phyloP scores from a whole-genome alignment of 495 filamentous ascomycete species.

The Rostrohypoxylon terebratum region DNA sequence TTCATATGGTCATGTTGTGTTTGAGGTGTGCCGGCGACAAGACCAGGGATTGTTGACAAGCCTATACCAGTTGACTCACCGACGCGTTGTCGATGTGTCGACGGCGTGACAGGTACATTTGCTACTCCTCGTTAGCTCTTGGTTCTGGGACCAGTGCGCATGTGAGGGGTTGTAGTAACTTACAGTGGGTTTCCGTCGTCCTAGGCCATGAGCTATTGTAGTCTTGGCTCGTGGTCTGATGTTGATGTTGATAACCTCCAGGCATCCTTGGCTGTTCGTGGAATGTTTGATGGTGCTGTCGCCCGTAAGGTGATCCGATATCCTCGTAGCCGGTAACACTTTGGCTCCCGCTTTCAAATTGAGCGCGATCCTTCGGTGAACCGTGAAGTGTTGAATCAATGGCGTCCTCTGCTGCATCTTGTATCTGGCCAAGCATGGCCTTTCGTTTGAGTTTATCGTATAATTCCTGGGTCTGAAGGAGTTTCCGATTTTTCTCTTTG shows the following conservation, averaged over 20 bases:
- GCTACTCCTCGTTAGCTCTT: conserved; percentile 27
- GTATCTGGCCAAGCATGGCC: conserved; percentile 74
- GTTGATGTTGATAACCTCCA: conserved; percentile 28
- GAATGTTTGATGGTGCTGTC: conserved; percentile 7
- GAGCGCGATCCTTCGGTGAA: neutral
- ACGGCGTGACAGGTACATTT: conserved; percentile 48
- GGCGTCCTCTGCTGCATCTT: conserved; percentile 75
- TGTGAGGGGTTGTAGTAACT: neutral
- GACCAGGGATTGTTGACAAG: conserved; percentile 47
- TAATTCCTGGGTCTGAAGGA: conserved; percentile 82
- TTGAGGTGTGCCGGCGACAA: conserved; percentile 44
- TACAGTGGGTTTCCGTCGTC: conserved; percentile 38
- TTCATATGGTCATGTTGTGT: conserved; percentile 26
- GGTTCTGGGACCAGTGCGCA: neutral
- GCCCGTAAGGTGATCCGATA: conserved; percentile 29
- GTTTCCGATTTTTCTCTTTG: conserved; percentile 78
- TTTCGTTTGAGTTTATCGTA: conserved; percentile 86
- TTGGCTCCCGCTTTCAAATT: conserved; percentile 23
- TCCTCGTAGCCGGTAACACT: conserved; percentile 26
- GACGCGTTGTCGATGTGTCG: conserved; percentile 49
- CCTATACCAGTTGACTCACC: conserved; percentile 38
- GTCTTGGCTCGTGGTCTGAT: conserved; percentile 23
- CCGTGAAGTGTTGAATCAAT: conserved; percentile 67
- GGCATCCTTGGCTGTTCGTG: conserved; percentile 36
- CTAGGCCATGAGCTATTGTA: conserved; percentile 37